A percentile compares a stretch with the other conserved stretches of the same genome.
phyloP scores from a whole-genome alignment of 2,329 filamentous ascomycete genomes.

The Diaporthe ilicicola region DNA sequence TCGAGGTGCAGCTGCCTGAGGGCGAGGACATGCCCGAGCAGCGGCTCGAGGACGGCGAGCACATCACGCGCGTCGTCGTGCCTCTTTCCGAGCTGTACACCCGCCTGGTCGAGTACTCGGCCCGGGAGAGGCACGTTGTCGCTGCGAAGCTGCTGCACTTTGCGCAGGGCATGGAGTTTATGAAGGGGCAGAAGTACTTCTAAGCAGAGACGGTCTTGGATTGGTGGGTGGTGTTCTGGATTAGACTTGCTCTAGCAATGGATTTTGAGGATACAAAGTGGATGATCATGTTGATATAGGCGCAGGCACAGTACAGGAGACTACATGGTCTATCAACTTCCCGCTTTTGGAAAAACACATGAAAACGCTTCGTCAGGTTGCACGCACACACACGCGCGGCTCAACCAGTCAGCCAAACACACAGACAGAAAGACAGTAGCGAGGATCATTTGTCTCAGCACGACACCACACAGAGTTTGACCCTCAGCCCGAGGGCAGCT shows the following conservation, averaged over 20 bases:
- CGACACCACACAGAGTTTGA: too few relatives aligned
- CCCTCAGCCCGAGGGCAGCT: background rate
- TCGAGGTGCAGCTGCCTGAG: constrained; percentile 63
- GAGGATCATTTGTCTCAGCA: too few relatives aligned
- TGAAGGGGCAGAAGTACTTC: constrained; percentile 46
- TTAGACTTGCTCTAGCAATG: background rate
- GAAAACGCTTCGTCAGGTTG: background rate
- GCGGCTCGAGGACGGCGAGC: constrained; percentile 67
- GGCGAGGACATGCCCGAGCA: constrained; percentile 63
- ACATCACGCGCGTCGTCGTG: constrained; percentile 67
- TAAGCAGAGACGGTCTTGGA: background rate
- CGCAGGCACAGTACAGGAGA: background rate
- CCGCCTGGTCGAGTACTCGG: constrained; percentile 55
- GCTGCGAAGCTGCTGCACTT: constrained; percentile 69
- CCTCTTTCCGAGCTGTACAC: constrained; percentile 65
- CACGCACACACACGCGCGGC: background rate
- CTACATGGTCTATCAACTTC: background rate
- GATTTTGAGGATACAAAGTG: background rate
- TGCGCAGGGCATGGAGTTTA: constrained; percentile 64
- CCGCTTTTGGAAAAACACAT: background rate
- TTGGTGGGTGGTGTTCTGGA: too few relatives aligned
- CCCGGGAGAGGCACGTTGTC: constrained; percentile 59
- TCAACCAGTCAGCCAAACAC: background rate
- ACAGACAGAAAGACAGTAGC: background rate
- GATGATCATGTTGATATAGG: background rate